A percentile compares a stretch with the other conserved stretches of the same genome.
Conservation (phyloP, 1,284 basidiomycete species). For the Afroboletus lepidellus region DNA sequence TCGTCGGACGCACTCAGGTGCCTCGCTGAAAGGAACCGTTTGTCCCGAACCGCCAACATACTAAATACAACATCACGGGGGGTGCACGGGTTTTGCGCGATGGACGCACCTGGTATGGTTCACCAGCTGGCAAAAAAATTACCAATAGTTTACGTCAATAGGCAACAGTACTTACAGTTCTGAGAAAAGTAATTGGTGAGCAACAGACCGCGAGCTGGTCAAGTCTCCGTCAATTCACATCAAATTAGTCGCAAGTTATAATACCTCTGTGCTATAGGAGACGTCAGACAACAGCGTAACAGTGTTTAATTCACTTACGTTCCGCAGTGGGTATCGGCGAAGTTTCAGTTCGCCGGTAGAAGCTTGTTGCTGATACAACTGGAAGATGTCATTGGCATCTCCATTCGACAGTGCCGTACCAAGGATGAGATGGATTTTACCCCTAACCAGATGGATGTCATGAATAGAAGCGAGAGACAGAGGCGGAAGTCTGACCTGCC, state of each 20-base stretch:
- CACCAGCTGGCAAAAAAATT: slow-evolving; percentile 50
- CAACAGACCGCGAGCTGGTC: slow-evolving; percentile 60
- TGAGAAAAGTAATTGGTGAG: slow-evolving; percentile 82
- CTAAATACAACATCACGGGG: slow-evolving; percentile 36
- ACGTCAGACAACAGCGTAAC: slow-evolving; percentile 10
- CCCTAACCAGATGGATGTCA: slow-evolving; percentile 40
- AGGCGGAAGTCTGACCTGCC: slow-evolving; percentile 36
- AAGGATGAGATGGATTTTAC: slow-evolving; percentile 60
- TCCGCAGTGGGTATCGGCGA: slow-evolving; percentile 65
- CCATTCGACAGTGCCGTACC: slow-evolving; percentile 39
- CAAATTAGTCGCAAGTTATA: neutral
- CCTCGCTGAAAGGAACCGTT: slow-evolving; percentile 60
- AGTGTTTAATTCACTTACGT: slow-evolving; percentile 36
- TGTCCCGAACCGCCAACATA: slow-evolving; percentile 73
- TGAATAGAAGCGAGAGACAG: neutral
- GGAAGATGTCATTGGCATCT: slow-evolving; percentile 55
- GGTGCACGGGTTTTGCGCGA: neutral
- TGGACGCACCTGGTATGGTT: slow-evolving; percentile 60
- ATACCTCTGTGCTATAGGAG: slow-evolving; percentile 60
- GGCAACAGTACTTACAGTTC: slow-evolving; percentile 53
- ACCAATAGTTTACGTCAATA: neutral
- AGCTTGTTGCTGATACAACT: slow-evolving; percentile 64
- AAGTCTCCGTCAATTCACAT: slow-evolving; percentile 6
- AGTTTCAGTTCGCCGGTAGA: slow-evolving; percentile 52
- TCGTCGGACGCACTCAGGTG: slow-evolving; percentile 53